Base-by-base conservation (phyloP, 148 eudicot genomes). In the Camellia granthamiana region DNA sequence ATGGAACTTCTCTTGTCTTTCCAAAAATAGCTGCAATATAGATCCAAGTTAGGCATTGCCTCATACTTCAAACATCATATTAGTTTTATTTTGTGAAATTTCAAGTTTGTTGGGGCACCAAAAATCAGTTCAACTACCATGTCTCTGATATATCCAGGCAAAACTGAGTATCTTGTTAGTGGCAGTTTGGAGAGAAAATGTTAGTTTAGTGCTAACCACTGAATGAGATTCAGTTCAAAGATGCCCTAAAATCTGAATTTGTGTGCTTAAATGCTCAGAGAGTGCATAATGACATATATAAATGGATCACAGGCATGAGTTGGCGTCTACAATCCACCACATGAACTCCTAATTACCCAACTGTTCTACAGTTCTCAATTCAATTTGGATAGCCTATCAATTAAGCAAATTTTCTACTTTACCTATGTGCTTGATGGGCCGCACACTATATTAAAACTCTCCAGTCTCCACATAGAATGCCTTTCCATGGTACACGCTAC, bases 1-100 rank as follows among this genome's bases (percentile, higher is more conserved):
- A 56, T 93, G 92, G 73, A 93, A 90, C 77, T 84, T 93, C 78
- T 90, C 93, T 44, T 81, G 92, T 84, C 80, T 81, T 23, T 85
- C 87, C 60, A 89, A 21, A 82, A 90, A 92, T 12, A 86, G 60
- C 97, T 93, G 90, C 82, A 60, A 72, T 70, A 78, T 19, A 56
- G 30, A 59, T 30, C 41, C 62, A 62, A 44, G 66, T 58, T 51
- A 56, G 66, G 52, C 14, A 56, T 54, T 41, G 62, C 13, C 62
- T 54, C 52, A 47, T 15, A 71, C 19, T 77, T 52, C 52, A 4
- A 38, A 54, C 10, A 15, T n/a, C 5, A 3, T 15, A 77, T 65
- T 12, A 69, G n/a, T 4, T 52, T 30, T 6, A 42, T 3, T 8
- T n/a, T 51, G 19, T 0, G 15, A 67, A 10, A 9, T 55, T 67